Evolutionary conservation across 2,329 filamentous ascomycete species (phyloP).

Genomic region (Alternaria conjuncta): DNA sequence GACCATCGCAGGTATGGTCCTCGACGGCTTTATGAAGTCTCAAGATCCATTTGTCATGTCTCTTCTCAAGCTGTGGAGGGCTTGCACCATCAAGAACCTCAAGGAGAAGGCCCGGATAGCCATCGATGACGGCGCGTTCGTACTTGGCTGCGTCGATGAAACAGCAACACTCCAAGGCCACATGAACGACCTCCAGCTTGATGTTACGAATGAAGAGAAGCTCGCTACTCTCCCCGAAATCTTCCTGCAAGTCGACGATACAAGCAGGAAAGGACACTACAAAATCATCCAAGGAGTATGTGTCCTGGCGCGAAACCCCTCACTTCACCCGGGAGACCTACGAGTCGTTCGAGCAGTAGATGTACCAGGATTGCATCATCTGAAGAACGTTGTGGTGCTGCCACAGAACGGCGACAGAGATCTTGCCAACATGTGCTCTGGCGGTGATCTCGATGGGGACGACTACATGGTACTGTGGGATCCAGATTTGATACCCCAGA

Average conservation of each 20-base stretch:
- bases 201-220: conserved; percentile 54
- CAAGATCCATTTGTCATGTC: conserved; percentile 84
- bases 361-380: conserved; percentile 71
- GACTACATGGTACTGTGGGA: conserved; percentile 98
- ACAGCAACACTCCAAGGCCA: conserved; percentile 77
- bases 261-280: conserved; percentile 61
- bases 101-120: conserved; percentile 91
- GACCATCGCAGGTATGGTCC: conserved; percentile 75
- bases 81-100: conserved; percentile 86
- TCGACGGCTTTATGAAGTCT: conserved; percentile 76
- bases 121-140: conserved; percentile 81
- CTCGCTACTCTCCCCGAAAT: conserved; percentile 73
- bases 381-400: conserved; percentile 87
- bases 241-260: conserved; percentile 79
- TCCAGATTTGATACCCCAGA: conserved; percentile 64
- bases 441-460: conserved; percentile 93
- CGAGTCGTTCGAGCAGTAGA: conserved; percentile 87
- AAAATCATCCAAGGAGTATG: conserved; percentile 77
- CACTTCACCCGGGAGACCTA: conserved; percentile 90
- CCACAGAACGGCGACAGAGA: conserved; percentile 83
- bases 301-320: conserved; percentile 88
- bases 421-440: conserved; percentile 91
- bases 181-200: conserved; percentile 56
- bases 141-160: conserved; percentile 90
- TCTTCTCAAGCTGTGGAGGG: conserved; percentile 80